A percentile compares a stretch with the other conserved stretches of the same genome.
phyloP scores from a whole-genome alignment of 768 basidiomycete species.

The Punctularia strigosozonata region DNA sequence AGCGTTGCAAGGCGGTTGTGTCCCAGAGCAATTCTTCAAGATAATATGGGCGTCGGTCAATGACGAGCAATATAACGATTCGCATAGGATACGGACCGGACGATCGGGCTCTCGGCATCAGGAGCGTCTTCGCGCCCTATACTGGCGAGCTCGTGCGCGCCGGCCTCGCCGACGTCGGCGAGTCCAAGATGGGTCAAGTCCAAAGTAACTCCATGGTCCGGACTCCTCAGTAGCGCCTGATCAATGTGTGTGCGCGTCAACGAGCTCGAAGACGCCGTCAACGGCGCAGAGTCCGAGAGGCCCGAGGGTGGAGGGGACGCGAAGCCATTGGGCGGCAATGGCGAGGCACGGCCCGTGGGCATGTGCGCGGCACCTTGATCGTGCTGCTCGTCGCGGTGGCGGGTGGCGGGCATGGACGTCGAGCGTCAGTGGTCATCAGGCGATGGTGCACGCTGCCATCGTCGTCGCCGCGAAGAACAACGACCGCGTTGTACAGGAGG shows the following conservation, averaged over 20 bases:
- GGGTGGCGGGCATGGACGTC: no score
- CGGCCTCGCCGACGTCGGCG: slow-evolving; percentile 61
- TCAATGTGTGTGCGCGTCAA: slow-evolving; percentile 47
- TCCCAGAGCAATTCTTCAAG: slow-evolving; percentile 67
- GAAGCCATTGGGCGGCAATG: no score
- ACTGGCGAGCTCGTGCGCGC: slow-evolving; percentile 66
- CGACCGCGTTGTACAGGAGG: no score
- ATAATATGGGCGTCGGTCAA: neutral
- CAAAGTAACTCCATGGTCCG: slow-evolving; percentile 74
- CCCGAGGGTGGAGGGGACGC: no score
- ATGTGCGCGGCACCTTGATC: no score
- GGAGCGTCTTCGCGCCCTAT: slow-evolving; percentile 34
- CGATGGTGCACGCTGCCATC: no score
- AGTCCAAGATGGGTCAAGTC: slow-evolving; percentile 74
- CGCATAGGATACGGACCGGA: slow-evolving; percentile 36
- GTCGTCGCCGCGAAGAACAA: no score
- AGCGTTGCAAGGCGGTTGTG: slow-evolving; percentile 74
- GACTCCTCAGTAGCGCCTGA: slow-evolving; percentile 53
- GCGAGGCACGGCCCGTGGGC: no score
- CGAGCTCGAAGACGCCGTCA: slow-evolving; percentile 26
- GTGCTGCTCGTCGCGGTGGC: no score
- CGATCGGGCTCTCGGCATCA: slow-evolving; percentile 40
- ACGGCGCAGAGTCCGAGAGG: no score
- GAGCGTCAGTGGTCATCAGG: no score
- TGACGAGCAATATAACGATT: slow-evolving; percentile 5